These are phyloP conservation scores for Berkeleyomyces basicola DNA, from an alignment of 2,329 filamentous ascomycete genomes.

Conservation along the genomic window DNA sequence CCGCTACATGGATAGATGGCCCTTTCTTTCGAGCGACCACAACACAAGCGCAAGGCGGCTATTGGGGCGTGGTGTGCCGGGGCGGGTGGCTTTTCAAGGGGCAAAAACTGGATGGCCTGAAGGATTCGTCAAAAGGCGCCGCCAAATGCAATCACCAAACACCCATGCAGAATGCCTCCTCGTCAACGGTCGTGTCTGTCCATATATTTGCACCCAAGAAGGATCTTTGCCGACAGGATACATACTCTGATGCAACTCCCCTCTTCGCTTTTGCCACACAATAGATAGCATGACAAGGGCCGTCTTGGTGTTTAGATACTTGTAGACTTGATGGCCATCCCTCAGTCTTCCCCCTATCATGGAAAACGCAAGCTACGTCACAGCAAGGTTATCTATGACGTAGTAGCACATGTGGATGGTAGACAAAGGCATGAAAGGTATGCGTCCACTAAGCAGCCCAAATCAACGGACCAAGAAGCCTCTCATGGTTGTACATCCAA, in stretches of 20 bases:
- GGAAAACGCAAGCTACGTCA: neutral
- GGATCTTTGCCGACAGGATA: neutral
- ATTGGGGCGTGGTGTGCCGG: neutral
- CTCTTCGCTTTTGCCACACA: neutral
- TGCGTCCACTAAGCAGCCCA: no score
- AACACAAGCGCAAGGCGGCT: neutral
- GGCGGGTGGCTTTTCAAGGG: no score
- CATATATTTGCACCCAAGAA: neutral
- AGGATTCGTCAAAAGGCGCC: neutral
- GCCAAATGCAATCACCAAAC: neutral
- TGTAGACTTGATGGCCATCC: neutral
- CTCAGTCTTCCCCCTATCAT: neutral
- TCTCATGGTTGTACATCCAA: no score
- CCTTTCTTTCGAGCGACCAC: no score
- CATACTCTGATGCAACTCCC: neutral
- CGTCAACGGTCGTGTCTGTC: neutral
- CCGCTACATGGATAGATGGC: no score
- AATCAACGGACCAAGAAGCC: no score
- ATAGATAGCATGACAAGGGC: neutral
- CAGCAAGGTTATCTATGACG: neutral
- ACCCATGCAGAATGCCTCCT: neutral
- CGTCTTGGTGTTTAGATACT: neutral
- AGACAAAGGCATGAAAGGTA: no score
- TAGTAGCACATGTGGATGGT: neutral
- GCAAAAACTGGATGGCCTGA: neutral